Base-by-base conservation (phyloP, 768 basidiomycete genomes). In the Boletus coccyginus region DNA sequence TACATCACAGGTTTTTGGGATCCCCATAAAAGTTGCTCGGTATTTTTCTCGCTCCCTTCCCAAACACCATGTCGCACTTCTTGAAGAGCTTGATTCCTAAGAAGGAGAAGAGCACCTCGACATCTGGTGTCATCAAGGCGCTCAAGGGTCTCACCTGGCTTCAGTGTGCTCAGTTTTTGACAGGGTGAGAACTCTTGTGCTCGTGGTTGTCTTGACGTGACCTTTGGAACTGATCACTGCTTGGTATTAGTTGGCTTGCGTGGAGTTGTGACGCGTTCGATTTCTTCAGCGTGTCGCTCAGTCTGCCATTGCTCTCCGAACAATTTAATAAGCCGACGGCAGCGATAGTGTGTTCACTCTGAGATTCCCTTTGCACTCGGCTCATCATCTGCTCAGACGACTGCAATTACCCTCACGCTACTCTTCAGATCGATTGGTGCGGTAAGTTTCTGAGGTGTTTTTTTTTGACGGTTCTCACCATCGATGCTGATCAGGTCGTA, bases 181-280 rank as follows among this genome's bases (percentile, higher is more conserved):
- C 79, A 31, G 84, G 86, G 81, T 83, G 59, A 48, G 62, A 1
- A 5, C 3, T 46, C 32, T 55, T 50, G 39, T 48, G 12, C 47
- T 16, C 43, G 7, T 24, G 3, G 13, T 47, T 14, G 40, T 60
- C 35, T 40, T 16, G 14, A 19, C 19, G 7, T 48, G 24, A 3
- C 50, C 0, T 31, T 53, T n/a, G 46, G 53, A 19, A 31, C 35
- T 56, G 11, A 60, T 29, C 36, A 13, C 11, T 42, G 11, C 13
- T 1, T 43, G 40, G 5, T 49, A 4, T 35, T 63, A 88, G 86
- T 19, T 92, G 87, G 87, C 73, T 94, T n/a, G 89, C 90, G 0
- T 94, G 92, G 92, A 88, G 85, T 8, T 86, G 83, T 70, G 92
- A 94, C 65, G 90, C 91, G 1, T 84, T 91, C 64, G 93, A 94